Percentiles rank a stretch among this genome's conserved stretches.
phyloP scores from a whole-genome alignment of 225 moss, liverwort and hornwort genomes.

The Marchantia polymorpha region DNA sequence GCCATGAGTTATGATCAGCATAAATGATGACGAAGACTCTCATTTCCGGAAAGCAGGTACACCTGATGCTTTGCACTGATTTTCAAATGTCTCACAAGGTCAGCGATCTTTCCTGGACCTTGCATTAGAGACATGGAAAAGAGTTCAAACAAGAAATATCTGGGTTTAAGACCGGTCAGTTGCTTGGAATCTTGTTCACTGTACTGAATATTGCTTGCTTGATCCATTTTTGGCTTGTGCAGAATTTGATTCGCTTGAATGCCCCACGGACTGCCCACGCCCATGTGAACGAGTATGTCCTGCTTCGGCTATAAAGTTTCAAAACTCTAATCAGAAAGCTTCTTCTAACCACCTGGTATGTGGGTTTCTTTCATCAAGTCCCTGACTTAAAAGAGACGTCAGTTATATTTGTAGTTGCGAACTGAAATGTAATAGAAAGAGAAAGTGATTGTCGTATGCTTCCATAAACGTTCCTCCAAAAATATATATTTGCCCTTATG shows the following conservation, averaged over 20 bases:
- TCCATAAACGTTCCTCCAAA: no score
- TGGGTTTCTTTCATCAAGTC: background rate
- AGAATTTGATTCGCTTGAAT: conserved; percentile 71
- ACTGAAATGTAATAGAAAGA: background rate
- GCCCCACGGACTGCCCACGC: conserved; percentile 81
- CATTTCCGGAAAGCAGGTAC: conserved; percentile 92
- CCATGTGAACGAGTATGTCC: conserved; percentile 90
- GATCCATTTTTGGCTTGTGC: conserved; percentile 4
- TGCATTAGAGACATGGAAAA: background rate
- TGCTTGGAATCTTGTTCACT: background rate
- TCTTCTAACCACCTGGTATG: conserved; percentile 28
- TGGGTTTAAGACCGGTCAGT: background rate
- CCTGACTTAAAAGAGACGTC: no score
- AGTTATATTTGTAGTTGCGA: no score
- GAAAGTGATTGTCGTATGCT: no score
- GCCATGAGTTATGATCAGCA: conserved; percentile 96
- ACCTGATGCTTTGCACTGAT: background rate
- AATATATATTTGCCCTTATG: no score
- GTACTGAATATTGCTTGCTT: background rate
- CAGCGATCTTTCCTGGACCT: background rate
- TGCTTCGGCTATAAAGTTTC: conserved; percentile 72
- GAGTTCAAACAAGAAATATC: no score
- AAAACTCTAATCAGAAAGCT: conserved; percentile 22
- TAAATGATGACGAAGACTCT: conserved; percentile 84
- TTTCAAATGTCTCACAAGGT: background rate